Base-by-base conservation (phyloP, 1,139 yeast species). In the Blastobotrys serpentis region DNA sequence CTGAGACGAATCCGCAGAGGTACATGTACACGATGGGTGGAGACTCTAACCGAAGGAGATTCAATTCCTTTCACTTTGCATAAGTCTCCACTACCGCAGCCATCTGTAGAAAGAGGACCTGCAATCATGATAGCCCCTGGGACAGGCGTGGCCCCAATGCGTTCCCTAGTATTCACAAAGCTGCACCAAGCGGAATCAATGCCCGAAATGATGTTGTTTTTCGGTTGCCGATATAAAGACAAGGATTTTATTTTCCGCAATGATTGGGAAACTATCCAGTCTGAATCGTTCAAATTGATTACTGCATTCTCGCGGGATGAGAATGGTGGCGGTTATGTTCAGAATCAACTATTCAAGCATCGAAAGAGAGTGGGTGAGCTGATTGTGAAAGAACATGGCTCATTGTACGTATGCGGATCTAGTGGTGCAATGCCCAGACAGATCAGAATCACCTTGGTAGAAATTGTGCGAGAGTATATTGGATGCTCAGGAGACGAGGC, bases 351-450 rank as follows among this genome's bases (percentile, higher is more conserved):
- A 38, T 84, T 77, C 69, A 68, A 70, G 22, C 66, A 82, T 43
- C 72, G 73, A 26, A 64, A 70, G 2, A 46, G 71, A 21, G 67
- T 89, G 1, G 78, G 75, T 1, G 74, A 79, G 6, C 64, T 82
- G 46, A 64, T 89, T 6, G 64, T 78, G 2, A 70, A 81, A n/a
- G 61, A 76, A 59, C 63, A 73, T 16, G 94, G 87, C 0, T 67
- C 77, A 0, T 68, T 89, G 4, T 89, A 84, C 63, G 73, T 92
- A 2, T 90, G 98, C 71, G 97, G 98, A 0, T 84, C 96, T 10
- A 83, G 95, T 30, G 98, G 98, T 0, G 79, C 81, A 55, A 94
- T 92, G 98, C 98, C 99, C 0, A 76, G 82, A 33, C 94, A 92
- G 63, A 95, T 92, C 1, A 73, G 95, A 53, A 67, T 85, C 17